Evolutionary conservation across 176 grass and related monocot species (phyloP).

Genomic region (Avena sativa): DNA sequence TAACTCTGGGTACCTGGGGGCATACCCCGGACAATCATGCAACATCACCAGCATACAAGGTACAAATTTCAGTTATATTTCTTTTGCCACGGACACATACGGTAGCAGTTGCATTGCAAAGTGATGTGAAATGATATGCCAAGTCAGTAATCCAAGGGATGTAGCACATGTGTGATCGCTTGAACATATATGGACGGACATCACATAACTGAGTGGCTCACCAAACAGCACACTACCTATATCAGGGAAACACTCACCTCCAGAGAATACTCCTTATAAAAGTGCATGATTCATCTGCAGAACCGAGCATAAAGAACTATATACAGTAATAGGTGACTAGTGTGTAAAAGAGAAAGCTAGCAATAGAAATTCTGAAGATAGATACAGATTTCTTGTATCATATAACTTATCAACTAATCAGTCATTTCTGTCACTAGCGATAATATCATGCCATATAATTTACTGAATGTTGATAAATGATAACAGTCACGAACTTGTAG

Average conservation of each 20-base stretch:
- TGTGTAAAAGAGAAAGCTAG: too few relatives aligned
- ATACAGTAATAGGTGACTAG: neutral
- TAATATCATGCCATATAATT: slow-evolving; percentile 23
- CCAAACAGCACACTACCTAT: neutral
- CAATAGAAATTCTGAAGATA: neutral
- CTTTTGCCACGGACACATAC: neutral
- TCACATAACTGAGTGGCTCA: neutral
- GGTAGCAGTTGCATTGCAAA: neutral
- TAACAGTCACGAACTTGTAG: slow-evolving; percentile 26
- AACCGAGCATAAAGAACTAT: neutral
- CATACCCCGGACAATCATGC: too few relatives aligned
- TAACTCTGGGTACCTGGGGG: too few relatives aligned
- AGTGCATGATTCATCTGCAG: neutral
- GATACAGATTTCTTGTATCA: neutral
- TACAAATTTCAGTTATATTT: neutral
- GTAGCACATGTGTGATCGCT: too few relatives aligned
- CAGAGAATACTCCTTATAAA: neutral
- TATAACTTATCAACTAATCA: neutral
- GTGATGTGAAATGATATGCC: neutral
- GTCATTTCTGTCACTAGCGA: slow-evolving; percentile 22
- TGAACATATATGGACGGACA: neutral
- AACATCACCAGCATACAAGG: neutral
- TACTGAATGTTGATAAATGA: slow-evolving; percentile 4
- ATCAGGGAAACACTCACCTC: neutral
- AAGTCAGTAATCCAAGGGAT: neutral